Base-by-base conservation (phyloP, 2,329 filamentous ascomycete genomes). In the Colletotrichum magnum region DNA sequence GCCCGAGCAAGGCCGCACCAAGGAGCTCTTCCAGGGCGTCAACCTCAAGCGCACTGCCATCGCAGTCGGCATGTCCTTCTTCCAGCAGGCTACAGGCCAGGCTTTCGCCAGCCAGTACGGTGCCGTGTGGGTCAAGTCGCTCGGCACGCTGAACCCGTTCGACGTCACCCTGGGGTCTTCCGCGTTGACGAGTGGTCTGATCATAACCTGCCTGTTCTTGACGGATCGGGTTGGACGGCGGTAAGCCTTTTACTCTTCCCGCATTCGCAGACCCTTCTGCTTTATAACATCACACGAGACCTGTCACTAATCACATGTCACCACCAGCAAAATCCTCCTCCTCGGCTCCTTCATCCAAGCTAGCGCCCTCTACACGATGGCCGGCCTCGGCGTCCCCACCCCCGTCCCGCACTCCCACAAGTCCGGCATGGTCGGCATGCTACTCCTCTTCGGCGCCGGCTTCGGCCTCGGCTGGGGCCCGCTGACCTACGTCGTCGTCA, bases 381-480 rank as follows among this genome's bases (percentile, higher is more conserved):
- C 68, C 18, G 65, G 68, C 36, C 68, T 74, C 24, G 62, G 70
- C 32, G 62, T 72, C n/a, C 64, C 64, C 36, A 64, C 47, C 10
- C 65, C 69, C 16, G 65, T 70, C 18, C 64, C 58, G 10, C 18
- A 57, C 32, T 57, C 56, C 5, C 68, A 73, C 58, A 77, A 76
- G 18, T 69, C 72, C 12, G 75, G 74, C 13, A 79, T 81, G 47
- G 75, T 82, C 6, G 76, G 77, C 45, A 78, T 79, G 73, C 72
- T 79, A 36, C 74, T 74, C 28, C 48, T 83, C 5, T 81, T 77
- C 41, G 71, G 68, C 36, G 68, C 77, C 48, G 77, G 77, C 18
- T 80, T 77, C 68, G 71, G 71, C 45, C 70, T 79, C 1, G 78
- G 76, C 15, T 82, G 79, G 78, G 79, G 76, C 1, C 80, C 79